phyloP scores from a whole-genome alignment of 2,329 filamentous ascomycete genomes.

The Fusarium sp. region DNA sequence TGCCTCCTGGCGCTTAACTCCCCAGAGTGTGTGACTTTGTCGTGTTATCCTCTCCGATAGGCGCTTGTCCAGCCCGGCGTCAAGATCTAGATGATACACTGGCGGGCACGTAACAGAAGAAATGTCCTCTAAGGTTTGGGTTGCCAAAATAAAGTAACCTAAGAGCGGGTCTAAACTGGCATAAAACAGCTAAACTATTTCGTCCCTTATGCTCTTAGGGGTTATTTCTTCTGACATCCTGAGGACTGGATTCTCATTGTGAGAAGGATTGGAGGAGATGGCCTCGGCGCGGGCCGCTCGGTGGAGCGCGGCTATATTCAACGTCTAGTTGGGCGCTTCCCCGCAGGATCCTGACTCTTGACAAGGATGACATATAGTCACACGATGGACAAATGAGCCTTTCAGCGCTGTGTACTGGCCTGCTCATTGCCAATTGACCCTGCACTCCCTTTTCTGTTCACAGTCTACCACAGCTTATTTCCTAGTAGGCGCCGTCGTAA shows the following conservation, averaged over 20 bases:
- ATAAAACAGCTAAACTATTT: too few relatives aligned
- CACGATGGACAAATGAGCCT: accelerated
- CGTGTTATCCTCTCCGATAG: too few relatives aligned
- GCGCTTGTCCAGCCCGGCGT: slow-evolving; percentile 26
- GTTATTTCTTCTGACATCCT: too few relatives aligned
- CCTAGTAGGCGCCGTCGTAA: background rate
- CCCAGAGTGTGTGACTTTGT: background rate
- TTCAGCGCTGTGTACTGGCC: background rate
- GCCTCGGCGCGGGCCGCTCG: slow-evolving; percentile 7
- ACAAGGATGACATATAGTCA: background rate
- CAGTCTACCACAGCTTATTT: background rate
- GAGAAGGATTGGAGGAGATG: slow-evolving; percentile 25
- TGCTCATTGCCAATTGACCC: background rate
- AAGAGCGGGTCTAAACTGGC: too few relatives aligned
- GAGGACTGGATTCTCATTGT: too few relatives aligned
- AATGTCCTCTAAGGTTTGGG: too few relatives aligned
- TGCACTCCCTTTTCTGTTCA: background rate
- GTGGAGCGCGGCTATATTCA: background rate
- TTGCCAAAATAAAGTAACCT: too few relatives aligned
- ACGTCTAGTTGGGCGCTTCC: background rate
- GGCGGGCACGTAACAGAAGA: too few relatives aligned
- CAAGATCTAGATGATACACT: slow-evolving; percentile 29
- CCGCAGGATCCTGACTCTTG: background rate
- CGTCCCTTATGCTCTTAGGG: too few relatives aligned
- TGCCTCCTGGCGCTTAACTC: background rate